Evolutionary conservation across 331 rosid genomes (phyloP).

Genomic region (Acacia concinna): DNA sequence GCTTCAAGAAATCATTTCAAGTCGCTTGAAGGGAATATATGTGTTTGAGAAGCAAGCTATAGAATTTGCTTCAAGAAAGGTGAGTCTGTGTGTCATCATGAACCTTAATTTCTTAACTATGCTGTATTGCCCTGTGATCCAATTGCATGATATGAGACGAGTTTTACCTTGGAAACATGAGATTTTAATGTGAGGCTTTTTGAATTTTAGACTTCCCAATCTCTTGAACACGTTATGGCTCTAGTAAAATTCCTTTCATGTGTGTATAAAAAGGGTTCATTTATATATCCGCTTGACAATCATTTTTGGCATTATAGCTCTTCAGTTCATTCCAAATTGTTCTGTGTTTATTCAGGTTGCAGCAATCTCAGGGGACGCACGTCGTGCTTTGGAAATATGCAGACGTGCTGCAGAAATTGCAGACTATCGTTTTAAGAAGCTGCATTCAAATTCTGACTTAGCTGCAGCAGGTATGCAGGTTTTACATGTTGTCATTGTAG

Average conservation of each 20-base stretch:
- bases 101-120: slow-evolving; percentile 12
- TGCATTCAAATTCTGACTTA: slow-evolving; percentile 40
- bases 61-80: slow-evolving; percentile 95
- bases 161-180: neutral
- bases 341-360: slow-evolving; percentile 67
- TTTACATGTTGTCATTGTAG: slow-evolving; percentile 8
- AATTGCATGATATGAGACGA: neutral
- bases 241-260: neutral
- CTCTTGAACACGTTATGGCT: neutral
- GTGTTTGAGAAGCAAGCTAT: slow-evolving; percentile 89
- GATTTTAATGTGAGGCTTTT: neutral
- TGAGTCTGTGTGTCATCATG: slow-evolving; percentile 37
- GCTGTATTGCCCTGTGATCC: neutral
- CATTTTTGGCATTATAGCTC: slow-evolving; percentile 18
- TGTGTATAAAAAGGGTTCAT: neutral
- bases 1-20: slow-evolving; percentile 88
- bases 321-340: slow-evolving; percentile 13
- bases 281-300: neutral
- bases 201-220: neutral
- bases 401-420: slow-evolving; percentile 94
- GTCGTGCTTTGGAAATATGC: slow-evolving; percentile 94
- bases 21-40: slow-evolving; percentile 82
- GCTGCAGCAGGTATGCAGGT: slow-evolving; percentile 50
- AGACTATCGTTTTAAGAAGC: slow-evolving; percentile 65
- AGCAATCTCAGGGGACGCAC: slow-evolving; percentile 97